A percentile compares a stretch with the other conserved stretches of the same genome.
phyloP scores from a whole-genome alignment of 208 protist species.

The Angomonas desouzai region DNA sequence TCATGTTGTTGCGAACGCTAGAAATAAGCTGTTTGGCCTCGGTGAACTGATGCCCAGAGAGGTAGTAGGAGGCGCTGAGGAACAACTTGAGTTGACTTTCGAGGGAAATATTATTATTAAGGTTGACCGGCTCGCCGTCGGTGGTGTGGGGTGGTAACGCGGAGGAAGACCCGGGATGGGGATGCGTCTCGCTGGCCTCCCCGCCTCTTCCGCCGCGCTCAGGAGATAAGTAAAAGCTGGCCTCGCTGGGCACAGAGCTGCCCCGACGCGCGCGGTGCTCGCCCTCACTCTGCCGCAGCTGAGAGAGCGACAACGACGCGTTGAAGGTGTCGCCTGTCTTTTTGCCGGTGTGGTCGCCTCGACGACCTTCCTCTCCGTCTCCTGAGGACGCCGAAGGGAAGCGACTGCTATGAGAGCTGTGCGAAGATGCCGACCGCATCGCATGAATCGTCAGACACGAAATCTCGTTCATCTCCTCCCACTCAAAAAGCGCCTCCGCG shows the following conservation, averaged over 20 bases:
- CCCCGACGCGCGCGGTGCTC: not conserved
- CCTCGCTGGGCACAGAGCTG: not conserved
- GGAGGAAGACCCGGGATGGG: not conserved
- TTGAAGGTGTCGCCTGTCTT: not conserved
- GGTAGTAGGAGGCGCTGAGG: conserved; percentile 43
- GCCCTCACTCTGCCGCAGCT: not conserved
- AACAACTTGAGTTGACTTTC: conserved; percentile 56
- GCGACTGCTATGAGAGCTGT: not conserved
- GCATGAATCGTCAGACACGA: not conserved
- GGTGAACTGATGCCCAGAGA: conserved; percentile 48
- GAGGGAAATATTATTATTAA: conserved; percentile 14
- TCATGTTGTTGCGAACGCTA: conserved; percentile 40
- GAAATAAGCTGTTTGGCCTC: conserved; percentile 51
- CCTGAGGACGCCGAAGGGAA: too few species aligned
- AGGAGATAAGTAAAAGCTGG: not conserved
- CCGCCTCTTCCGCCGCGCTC: not conserved
- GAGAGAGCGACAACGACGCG: not conserved
- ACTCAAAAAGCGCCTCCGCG: conserved; percentile 67
- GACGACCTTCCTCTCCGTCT: too few species aligned
- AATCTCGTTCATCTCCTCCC: conserved; percentile 66
- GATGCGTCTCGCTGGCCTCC: not conserved
- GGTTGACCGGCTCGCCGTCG: not conserved
- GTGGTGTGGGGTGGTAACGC: not conserved
- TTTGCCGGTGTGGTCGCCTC: too few species aligned
- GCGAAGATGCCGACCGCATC: too few species aligned